Percentiles rank a stretch among this genome's conserved stretches.
Conservation (phyloP, 2,329 filamentous ascomycete species). For the Alternaria postmessia region DNA sequence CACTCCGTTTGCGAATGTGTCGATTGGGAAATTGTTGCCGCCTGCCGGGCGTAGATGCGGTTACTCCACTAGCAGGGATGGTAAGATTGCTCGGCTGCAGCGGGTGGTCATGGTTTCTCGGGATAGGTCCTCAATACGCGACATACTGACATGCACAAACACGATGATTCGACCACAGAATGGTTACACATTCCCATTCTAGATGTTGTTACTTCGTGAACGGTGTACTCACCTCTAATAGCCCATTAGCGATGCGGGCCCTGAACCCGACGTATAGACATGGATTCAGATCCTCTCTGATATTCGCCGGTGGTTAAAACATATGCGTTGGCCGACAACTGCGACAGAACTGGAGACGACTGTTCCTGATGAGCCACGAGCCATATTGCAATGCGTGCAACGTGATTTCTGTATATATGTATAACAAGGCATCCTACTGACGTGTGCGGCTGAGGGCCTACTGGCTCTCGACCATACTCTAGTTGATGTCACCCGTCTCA, state of each 20-base stretch:
- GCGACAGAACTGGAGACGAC: background rate
- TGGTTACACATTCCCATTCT: background rate
- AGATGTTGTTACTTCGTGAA: background rate
- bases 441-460: background rate
- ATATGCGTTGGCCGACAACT: background rate
- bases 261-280: background rate
- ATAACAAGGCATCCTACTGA: background rate
- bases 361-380: no score
- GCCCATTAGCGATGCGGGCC: background rate
- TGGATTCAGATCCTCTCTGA: background rate
- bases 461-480: background rate
- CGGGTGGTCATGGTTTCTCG: background rate
- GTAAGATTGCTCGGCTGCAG: background rate
- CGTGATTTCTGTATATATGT: background rate
- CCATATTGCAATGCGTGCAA: background rate
- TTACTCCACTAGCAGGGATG: background rate
- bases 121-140: background rate
- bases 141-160: background rate
- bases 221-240: background rate
- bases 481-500: background rate
- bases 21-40: no score
- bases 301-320: background rate
- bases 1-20: no score
- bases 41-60: background rate
- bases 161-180: background rate